A percentile compares a stretch with the other conserved stretches of the same genome.
These are phyloP conservation scores for Agrocybe pediades DNA, from an alignment of 768 basidiomycete species.

Conservation along the genomic window DNA sequence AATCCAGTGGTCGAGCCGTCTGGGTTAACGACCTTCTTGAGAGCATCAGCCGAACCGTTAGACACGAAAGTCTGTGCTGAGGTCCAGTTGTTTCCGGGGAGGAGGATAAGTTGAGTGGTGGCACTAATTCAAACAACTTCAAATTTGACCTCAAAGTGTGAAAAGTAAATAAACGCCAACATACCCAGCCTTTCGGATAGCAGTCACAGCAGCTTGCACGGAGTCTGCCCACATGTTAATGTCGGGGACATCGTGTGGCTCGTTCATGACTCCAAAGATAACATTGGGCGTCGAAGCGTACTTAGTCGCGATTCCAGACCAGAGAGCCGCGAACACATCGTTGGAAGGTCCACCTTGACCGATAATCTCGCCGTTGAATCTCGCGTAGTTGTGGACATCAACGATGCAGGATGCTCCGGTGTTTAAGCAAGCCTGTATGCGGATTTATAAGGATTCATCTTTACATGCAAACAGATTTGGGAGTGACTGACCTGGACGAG, in stretches of 20 bases:
- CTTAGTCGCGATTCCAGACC: slow-evolving; percentile 52
- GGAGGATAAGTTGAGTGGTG: slow-evolving; percentile 55
- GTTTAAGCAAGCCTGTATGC: slow-evolving; percentile 36
- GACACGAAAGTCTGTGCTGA: slow-evolving; percentile 52
- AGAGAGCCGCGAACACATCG: slow-evolving; percentile 52
- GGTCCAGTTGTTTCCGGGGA: slow-evolving; percentile 62
- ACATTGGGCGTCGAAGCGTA: slow-evolving; percentile 43
- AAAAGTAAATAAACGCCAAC: too few relatives aligned
- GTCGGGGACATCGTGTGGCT: slow-evolving; percentile 59
- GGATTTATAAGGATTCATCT: not conserved
- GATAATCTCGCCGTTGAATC: slow-evolving; percentile 57
- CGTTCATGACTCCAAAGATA: slow-evolving; percentile 63
- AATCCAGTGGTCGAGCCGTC: slow-evolving; percentile 46
- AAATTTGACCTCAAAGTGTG: not conserved
- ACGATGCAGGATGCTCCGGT: slow-evolving; percentile 57
- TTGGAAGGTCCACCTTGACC: slow-evolving; percentile 66
- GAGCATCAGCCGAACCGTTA: slow-evolving; percentile 51
- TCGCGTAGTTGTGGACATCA: slow-evolving; percentile 63
- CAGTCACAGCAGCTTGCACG: slow-evolving; percentile 65
- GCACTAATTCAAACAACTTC: slow-evolving; percentile 35
- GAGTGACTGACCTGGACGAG: slow-evolving; percentile 42
- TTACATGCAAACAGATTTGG: not conserved
- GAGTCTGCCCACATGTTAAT: slow-evolving; percentile 50
- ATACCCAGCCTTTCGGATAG: slow-evolving; percentile 57
- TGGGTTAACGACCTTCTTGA: slow-evolving; percentile 45